Evolutionary conservation across 2,329 filamentous ascomycete species (phyloP).

Genomic region (Coniochaeta pulveracea): DNA sequence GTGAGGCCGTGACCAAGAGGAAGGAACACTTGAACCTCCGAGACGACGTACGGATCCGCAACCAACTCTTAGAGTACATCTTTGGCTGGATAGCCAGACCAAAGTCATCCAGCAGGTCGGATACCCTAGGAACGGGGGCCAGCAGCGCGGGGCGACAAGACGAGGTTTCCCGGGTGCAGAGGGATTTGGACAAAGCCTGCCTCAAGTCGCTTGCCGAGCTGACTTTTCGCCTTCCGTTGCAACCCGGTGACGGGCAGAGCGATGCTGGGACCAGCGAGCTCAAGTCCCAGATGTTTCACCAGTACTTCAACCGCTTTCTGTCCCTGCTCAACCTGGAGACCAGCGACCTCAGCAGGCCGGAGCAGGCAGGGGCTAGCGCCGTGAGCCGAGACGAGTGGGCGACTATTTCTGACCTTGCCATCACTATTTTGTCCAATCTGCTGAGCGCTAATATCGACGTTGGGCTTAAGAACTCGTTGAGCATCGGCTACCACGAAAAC

Average conservation of each 20-base stretch:
- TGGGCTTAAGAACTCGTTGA: constrained; percentile 57
- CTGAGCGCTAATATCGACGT: constrained; percentile 63
- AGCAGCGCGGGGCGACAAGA: constrained; percentile 46
- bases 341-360: constrained; percentile 28
- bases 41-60: constrained; percentile 57
- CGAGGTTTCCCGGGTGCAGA: constrained; percentile 46
- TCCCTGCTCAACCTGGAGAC: constrained; percentile 51
- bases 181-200: constrained; percentile 55
- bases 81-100: constrained; percentile 58
- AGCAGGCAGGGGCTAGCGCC: constrained; percentile 25
- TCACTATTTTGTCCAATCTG: constrained; percentile 57
- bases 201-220: constrained; percentile 54
- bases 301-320: constrained; percentile 59
- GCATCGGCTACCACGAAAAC: constrained; percentile 61
- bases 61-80: constrained; percentile 56
- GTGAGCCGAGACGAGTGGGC: constrained; percentile 38
- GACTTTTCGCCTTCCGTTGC: constrained; percentile 54
- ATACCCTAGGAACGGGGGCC: constrained; percentile 21
- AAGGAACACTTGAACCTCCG: constrained; percentile 59
- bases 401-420: constrained; percentile 50
- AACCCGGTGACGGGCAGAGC: constrained; percentile 52
- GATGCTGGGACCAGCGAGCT: constrained; percentile 57
- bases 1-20: constrained; percentile 51
- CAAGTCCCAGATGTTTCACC: constrained; percentile 61
- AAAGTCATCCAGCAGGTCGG: constrained; percentile 35